Base-by-base conservation (phyloP, 2,329 filamentous ascomycete species). In the Didymosphaeria variabile region DNA sequence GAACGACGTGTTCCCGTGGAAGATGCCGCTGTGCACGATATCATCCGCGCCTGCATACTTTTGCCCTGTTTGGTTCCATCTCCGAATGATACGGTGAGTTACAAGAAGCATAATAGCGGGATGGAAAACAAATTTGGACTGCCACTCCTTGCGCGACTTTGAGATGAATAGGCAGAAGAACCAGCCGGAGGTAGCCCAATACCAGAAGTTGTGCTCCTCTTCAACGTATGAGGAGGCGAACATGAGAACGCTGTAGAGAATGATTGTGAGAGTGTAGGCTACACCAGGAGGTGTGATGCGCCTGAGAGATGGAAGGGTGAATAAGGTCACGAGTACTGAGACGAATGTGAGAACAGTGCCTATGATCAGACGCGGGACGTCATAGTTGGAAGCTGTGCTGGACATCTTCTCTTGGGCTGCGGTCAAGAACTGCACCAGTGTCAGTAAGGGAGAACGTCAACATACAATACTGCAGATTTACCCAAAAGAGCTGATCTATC, bases 191-290 rank as follows among this genome's bases (percentile, higher is more conserved):
- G 90, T 86, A 1, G 88, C 80, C 93, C 94, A 98, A 79, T 99
- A 98, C 95, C 95, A 99, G 76, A 97, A 97, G 68, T 98, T 93
- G 53, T 99, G 95, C 77, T 99, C 95, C 79, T 99, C 95, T 78
- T 99, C 95, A 2, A 99, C 93, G 76, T 95, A 99, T 73, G 94
- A 98, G 75, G 92, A 97, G 10, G 94, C 94, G 79, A 98, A 98
- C 94, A 98, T 98, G 88, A 97, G 96, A 40, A 87, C 77, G 1
- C 90, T 88, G 73, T 98, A 97, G 5, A 84, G 71, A 2, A 72
- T 17, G 9, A 77, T 69, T 0, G 75, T 72, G 2, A 79, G 34
- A 2, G 73, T 60, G 61, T 79, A 80, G 66, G 77, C 79, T n/a
- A 78, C 19, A 5, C 76, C 77, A 0, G 86, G 77, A 0, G 89